phyloP scores from a whole-genome alignment of 805 yeast genomes.

The Nakazawaea siamensis region DNA sequence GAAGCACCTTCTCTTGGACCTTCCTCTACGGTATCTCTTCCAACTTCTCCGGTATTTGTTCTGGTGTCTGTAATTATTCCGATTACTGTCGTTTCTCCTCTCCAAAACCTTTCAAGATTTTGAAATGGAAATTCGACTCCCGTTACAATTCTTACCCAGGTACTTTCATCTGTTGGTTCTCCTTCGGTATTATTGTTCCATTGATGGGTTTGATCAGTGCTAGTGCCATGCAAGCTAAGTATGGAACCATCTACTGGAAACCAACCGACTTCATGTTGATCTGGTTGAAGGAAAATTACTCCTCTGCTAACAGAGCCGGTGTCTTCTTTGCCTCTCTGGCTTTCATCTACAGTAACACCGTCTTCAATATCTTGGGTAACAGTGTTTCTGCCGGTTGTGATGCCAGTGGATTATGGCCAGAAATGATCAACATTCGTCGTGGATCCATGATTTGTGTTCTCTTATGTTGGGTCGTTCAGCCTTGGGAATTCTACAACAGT shows the following conservation, averaged over 20 bases:
- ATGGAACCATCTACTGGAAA: conserved; percentile 28
- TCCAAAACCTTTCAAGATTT: conserved; percentile 5
- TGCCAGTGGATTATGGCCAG: conserved; percentile 30
- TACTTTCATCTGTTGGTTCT: conserved; percentile 23
- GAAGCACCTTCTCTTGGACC: conserved; percentile 28
- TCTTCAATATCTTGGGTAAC: conserved; percentile 27
- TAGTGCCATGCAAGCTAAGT: conserved; percentile 23
- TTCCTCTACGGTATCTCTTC: conserved; percentile 31
- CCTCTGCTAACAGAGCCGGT: conserved; percentile 29
- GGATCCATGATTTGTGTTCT: conserved; percentile 26
- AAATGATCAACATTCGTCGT: conserved; percentile 29
- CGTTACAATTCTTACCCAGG: too few relatives aligned
- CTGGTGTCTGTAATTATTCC: conserved; percentile 30
- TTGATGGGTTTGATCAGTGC: conserved; percentile 30
- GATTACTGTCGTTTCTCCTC: conserved; percentile 32
- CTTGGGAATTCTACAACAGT: conserved; percentile 31
- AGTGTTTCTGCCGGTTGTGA: conserved; percentile 34
- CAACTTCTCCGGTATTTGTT: conserved; percentile 31
- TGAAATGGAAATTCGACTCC: too few relatives aligned
- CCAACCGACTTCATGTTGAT: conserved; percentile 26
- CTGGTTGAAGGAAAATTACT: conserved; percentile 21
- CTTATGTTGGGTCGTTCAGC: conserved; percentile 28
- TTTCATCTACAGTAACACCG: conserved; percentile 26
- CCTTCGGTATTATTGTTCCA: conserved; percentile 31
- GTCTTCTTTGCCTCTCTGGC: conserved; percentile 30